Evolutionary conservation across 163 green algal species (phyloP).

Genomic region (Scenedesmus sp.): DNA sequence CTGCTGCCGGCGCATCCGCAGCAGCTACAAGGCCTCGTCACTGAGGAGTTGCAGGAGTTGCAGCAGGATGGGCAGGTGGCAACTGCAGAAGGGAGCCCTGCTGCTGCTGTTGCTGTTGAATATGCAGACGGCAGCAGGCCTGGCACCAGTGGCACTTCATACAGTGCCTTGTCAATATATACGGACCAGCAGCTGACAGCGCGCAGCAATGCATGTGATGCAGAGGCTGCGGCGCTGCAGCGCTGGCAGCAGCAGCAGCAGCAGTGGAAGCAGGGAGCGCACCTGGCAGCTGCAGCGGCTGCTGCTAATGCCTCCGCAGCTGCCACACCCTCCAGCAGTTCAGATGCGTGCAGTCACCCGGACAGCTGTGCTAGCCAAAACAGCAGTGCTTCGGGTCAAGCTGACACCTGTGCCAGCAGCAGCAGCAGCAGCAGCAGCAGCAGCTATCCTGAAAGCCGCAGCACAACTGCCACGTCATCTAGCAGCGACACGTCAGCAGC

Average conservation of each 20-base stretch:
- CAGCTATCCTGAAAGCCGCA: background rate
- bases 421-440: slow-evolving; percentile 25
- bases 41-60: background rate
- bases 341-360: background rate
- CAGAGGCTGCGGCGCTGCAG: background rate
- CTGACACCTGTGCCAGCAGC: background rate
- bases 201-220: background rate
- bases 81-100: background rate
- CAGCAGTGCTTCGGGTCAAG: too few species aligned
- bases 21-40: background rate
- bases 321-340: background rate
- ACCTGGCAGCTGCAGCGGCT: background rate
- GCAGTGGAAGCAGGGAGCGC: background rate
- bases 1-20: background rate
- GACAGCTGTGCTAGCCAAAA: background rate
- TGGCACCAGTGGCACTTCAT: background rate
- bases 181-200: slow-evolving; percentile 8
- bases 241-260: background rate
- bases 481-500: background rate
- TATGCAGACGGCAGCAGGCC: background rate
- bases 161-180: background rate
- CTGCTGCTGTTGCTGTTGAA: background rate
- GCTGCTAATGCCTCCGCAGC: background rate
- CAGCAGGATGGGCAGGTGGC: background rate
- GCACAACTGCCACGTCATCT: background rate